phyloP scores from a whole-genome alignment of 78 protist genomes.

The Dictyostelium firmibasis region DNA sequence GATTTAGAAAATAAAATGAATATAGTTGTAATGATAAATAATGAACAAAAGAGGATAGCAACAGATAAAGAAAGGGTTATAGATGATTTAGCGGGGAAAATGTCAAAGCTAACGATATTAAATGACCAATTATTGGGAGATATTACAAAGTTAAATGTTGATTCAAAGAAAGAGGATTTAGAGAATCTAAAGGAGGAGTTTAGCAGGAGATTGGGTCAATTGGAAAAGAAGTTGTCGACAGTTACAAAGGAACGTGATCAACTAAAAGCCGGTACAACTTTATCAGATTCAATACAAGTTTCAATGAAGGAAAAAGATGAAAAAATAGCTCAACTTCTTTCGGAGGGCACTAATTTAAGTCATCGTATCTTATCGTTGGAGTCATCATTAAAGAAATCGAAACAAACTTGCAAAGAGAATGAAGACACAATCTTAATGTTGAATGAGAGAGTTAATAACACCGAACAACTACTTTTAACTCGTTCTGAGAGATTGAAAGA shows the following conservation, averaged over 20 bases:
- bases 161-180: constrained; percentile 53
- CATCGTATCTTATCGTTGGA: constrained; percentile 32
- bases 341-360: constrained; percentile 36
- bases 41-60: constrained; percentile 43
- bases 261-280: background rate
- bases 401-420: constrained; percentile 3
- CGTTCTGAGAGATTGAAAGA: constrained; percentile 35
- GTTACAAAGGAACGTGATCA: constrained; percentile 63
- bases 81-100: constrained; percentile 7
- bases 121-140: constrained; percentile 54
- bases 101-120: constrained; percentile 3
- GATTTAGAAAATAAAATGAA: constrained; percentile 37
- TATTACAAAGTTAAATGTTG: constrained; percentile 9
- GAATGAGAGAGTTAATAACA: constrained; percentile 12
- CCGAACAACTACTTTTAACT: background rate
- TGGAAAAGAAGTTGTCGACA: constrained; percentile 24
- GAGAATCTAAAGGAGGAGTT: constrained; percentile 77
- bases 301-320: constrained; percentile 38
- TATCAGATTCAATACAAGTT: background rate
- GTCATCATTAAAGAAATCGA: background rate
- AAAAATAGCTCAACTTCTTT: background rate
- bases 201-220: constrained; percentile 36
- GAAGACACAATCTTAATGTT: constrained; percentile 36
- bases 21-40: constrained; percentile 20
- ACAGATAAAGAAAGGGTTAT: constrained; percentile 39